Base-by-base conservation (phyloP, 108 stramenopile species). In the Pseudonitzschia pungens region DNA sequence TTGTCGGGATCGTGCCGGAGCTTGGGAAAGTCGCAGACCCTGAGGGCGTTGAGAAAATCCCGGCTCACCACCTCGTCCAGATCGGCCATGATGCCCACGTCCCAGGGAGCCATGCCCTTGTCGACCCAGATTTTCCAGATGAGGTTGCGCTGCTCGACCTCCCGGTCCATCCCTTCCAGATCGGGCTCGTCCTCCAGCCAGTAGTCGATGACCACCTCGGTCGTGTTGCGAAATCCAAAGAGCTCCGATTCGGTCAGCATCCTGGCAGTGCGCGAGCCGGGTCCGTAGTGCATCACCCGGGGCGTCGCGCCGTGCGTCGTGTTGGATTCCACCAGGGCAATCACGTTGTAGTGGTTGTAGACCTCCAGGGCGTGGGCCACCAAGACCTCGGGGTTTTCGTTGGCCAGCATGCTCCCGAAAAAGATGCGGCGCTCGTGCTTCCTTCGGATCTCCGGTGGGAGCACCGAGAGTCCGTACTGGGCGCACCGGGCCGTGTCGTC, bases 321-420 rank as follows among this genome's bases (percentile, higher is more conserved):
- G 75, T 89, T 86, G 74, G 74, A 69, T 62, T 89, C 88, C 2
- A 89, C 73, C 26, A 89, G 76, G 5, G 76, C 65, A 14, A 86
- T 71, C 1, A 79, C 79, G 57, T 85, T 72, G 31, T 76, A 89
- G 18, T 84, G 52, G 9, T 76, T 80, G 77, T 89, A 77, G 0
- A 42, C 73, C 71, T 89, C 88, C 2, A 72, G 76, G 64, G 80
- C 75, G 10, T 59, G 57, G 0, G 79, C 72, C 26, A 56, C 53
- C 11, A 89, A 14, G 12, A 75, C 65, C 21, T 89, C 75, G 45
- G 69, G 66, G 16, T 71, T 60, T 27, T 89, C 88, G 72, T 80
- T 78, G 52, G 82, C 86, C 31, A 89, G 60, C 53, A 85, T 36
- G 29, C 75, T 76, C 0, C 73, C 73, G 36, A 29, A 74, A 67